These are phyloP conservation scores for Pistacia atlantica DNA, from an alignment of 345 rosid species.

Conservation along the genomic window DNA sequence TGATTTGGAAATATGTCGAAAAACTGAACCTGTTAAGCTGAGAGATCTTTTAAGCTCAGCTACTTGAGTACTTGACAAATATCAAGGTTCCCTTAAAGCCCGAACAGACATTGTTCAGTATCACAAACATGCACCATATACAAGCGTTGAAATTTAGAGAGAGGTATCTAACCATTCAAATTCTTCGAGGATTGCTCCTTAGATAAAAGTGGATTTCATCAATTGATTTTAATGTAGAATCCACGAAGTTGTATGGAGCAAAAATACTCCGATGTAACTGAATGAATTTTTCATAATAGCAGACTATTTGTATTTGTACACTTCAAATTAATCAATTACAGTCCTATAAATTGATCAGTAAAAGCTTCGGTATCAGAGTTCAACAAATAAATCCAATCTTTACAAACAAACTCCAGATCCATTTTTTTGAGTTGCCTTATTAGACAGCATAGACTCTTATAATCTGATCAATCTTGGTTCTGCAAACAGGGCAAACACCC, in stretches of 20 bases:
- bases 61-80: neutral
- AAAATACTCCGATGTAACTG: neutral
- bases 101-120: neutral
- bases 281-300: neutral
- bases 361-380: neutral
- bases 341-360: neutral
- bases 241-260: neutral
- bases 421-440: conserved; percentile 8
- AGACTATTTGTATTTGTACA: neutral
- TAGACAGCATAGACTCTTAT: conserved; percentile 48
- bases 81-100: neutral
- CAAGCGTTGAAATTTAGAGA: too few relatives aligned
- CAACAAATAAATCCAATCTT: neutral
- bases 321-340: neutral
- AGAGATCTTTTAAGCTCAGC: neutral
- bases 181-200: neutral
- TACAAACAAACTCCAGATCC: neutral
- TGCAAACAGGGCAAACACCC: conserved; percentile 56
- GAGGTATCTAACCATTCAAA: neutral
- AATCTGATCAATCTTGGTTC: conserved; percentile 45
- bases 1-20: neutral
- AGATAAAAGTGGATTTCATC: neutral
- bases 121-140: neutral
- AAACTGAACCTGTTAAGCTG: neutral
- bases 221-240: neutral